A percentile compares a stretch with the other conserved stretches of the same genome.
phyloP scores from a whole-genome alignment of 257 asterid genomes.

The Fraxinus cuspidata region DNA sequence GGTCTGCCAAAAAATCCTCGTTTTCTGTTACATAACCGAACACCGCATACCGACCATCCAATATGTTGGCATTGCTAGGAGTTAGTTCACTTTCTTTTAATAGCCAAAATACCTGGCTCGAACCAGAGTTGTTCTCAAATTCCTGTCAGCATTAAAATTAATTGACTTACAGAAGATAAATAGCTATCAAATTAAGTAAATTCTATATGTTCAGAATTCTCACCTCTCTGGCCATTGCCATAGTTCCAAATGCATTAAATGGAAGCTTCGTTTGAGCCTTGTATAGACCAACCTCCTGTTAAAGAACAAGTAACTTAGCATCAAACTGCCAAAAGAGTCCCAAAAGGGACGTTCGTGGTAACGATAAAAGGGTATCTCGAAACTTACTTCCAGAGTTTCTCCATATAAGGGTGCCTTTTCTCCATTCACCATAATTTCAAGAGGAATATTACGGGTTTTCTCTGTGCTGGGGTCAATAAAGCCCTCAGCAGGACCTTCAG shows the following conservation, averaged over 20 bases:
- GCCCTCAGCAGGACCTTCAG: constrained; percentile 99
- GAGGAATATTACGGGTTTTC: constrained; percentile 79
- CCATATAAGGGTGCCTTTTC: constrained; percentile 92
- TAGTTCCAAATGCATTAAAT: constrained; percentile 95
- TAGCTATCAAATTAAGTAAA: not conserved
- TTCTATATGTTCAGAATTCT: constrained; percentile 22
- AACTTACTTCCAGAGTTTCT: constrained; percentile 86
- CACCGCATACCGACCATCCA: constrained; percentile 93
- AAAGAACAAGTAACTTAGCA: constrained; percentile 22
- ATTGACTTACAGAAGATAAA: constrained; percentile 14
- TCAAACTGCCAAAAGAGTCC: constrained; percentile 13
- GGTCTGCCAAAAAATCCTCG: constrained; percentile 84
- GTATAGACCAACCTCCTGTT: constrained; percentile 94
- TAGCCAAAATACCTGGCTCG: constrained; percentile 98
- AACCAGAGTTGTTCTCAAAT: constrained; percentile 91
- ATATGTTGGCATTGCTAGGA: constrained; percentile 94
- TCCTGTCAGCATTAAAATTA: constrained; percentile 50
- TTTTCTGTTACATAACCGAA: constrained; percentile 83
- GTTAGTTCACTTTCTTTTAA: constrained; percentile 97
- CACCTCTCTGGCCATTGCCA: constrained; percentile 99
- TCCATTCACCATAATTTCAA: constrained; percentile 85
- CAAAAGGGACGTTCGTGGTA: not conserved
- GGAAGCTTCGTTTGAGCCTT: constrained; percentile 98
- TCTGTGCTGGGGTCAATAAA: constrained; percentile 96
- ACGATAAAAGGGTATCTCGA: not conserved